Evolutionary conservation across 2,329 filamentous ascomycete species (phyloP).

Genomic region (Lecanicillium sp.): DNA sequence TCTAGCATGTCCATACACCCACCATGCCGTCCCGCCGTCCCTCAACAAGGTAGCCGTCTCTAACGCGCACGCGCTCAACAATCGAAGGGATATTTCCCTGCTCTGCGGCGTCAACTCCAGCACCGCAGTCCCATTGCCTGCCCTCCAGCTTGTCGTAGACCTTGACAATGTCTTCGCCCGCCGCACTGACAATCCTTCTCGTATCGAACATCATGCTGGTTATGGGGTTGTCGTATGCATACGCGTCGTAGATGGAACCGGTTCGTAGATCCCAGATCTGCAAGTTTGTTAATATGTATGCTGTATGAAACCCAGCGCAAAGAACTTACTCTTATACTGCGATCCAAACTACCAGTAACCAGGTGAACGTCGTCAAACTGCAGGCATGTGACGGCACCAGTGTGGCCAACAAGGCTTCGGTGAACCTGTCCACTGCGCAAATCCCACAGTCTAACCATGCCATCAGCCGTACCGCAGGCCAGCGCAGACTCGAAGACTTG

Average conservation of each 20-base stretch:
- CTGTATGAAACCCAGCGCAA: too few species aligned
- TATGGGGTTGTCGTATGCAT: slow-evolving; percentile 85
- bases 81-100: slow-evolving; percentile 56
- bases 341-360: slow-evolving; percentile 85
- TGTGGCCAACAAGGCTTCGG: slow-evolving; percentile 89
- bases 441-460: slow-evolving; percentile 97
- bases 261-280: slow-evolving; percentile 98
- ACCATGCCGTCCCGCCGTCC: slow-evolving; percentile 81
- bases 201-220: slow-evolving; percentile 97
- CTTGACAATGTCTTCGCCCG: slow-evolving; percentile 89
- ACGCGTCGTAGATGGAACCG: slow-evolving; percentile 90
- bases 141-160: slow-evolving; percentile 97
- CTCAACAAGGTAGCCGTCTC: slow-evolving; percentile 90
- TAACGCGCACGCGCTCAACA: slow-evolving; percentile 81
- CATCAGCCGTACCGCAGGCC: slow-evolving; percentile 93
- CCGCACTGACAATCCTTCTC: slow-evolving; percentile 81
- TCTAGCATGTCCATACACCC: slow-evolving; percentile 77
- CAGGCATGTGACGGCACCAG: slow-evolving; percentile 84
- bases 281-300: slow-evolving; percentile 13
- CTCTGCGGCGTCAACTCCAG: slow-evolving; percentile 64
- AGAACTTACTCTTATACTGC: slow-evolving; percentile 80
- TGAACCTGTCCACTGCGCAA: slow-evolving; percentile 94
- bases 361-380: slow-evolving; percentile 96
- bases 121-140: slow-evolving; percentile 92
- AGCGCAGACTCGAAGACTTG: slow-evolving; percentile 95